phyloP scores from a whole-genome alignment of 768 basidiomycete genomes.

The Hygrophoropsis aurantiaca region DNA sequence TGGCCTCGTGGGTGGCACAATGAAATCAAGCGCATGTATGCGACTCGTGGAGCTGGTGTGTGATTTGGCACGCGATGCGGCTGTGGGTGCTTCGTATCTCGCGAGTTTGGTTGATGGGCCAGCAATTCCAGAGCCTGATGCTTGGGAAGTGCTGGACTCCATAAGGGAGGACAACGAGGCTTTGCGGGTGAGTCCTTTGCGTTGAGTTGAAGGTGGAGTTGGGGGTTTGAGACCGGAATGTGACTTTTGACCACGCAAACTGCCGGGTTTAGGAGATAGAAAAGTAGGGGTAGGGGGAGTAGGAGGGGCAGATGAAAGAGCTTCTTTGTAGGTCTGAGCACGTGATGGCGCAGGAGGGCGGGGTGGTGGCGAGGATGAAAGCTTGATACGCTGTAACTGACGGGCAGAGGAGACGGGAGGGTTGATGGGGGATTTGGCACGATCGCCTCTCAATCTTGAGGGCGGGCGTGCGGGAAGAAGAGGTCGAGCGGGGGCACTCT shows the following conservation, averaged over 20 bases:
- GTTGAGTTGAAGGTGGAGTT: constrained; percentile 62
- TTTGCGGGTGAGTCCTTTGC: constrained; percentile 64
- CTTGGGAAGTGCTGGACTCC: constrained; percentile 58
- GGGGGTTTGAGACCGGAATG: constrained; percentile 79
- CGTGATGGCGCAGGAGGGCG: constrained; percentile 47
- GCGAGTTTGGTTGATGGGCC: constrained; percentile 38
- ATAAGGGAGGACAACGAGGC: constrained; percentile 77
- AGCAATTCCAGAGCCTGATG: constrained; percentile 49
- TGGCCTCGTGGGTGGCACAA: constrained; percentile 74
- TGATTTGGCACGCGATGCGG: constrained; percentile 76
- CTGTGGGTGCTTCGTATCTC: constrained; percentile 78
- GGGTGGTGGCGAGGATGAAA: constrained; percentile 70
- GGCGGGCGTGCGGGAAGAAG: constrained; percentile 58
- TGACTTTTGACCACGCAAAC: constrained; percentile 81
- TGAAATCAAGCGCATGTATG: constrained; percentile 57
- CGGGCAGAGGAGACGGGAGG: constrained; percentile 70
- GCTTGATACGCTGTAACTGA: constrained; percentile 65
- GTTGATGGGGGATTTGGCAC: constrained; percentile 71
- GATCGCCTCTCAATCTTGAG: constrained; percentile 58
- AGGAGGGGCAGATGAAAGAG: constrained; percentile 50
- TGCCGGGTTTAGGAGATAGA: constrained; percentile 67
- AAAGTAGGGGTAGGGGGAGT: constrained; percentile 52
- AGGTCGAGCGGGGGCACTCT: constrained; percentile 55
- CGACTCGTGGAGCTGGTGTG: constrained; percentile 67
- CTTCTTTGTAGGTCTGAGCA: constrained; percentile 59